phyloP scores from a whole-genome alignment of 2,329 filamentous ascomycete species.

The Pseudomassariella vexata region DNA sequence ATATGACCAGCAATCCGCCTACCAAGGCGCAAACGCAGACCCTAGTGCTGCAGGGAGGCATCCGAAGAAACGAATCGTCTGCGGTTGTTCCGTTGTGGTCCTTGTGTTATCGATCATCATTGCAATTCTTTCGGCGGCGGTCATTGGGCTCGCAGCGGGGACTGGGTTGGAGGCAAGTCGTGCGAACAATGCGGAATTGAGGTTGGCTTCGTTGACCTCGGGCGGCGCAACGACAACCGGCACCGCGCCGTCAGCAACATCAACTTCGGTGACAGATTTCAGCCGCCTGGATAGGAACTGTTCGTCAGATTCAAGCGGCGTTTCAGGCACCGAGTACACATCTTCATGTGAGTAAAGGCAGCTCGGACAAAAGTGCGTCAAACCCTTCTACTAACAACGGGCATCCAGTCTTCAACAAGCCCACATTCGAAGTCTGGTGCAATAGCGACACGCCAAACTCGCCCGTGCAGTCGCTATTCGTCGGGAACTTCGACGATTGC shows the following conservation, averaged over 20 bases:
- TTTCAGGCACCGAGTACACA: constrained; percentile 32
- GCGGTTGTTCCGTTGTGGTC: constrained; percentile 31
- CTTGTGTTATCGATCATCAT: constrained; percentile 35
- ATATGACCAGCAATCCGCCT: constrained; percentile 14
- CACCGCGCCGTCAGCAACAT: constrained; percentile 14
- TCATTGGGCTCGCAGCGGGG: constrained; percentile 38
- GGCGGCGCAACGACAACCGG: constrained; percentile 15
- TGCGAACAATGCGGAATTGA: constrained; percentile 29
- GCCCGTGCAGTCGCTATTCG: constrained; percentile 35
- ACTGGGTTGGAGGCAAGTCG: constrained; percentile 35
- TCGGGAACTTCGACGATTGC: constrained; percentile 35
- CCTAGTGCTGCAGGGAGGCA: constrained; percentile 8
- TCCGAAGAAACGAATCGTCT: constrained; percentile 16
- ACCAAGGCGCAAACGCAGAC: constrained; percentile 8
- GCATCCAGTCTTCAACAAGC: constrained; percentile 27
- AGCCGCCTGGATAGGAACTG: constrained; percentile 33
- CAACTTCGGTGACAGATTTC: constrained; percentile 19
- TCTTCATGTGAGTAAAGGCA: constrained; percentile 31
- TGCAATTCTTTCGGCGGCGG: constrained; percentile 31
- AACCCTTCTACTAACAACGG: constrained; percentile 8
- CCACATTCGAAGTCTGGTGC: constrained; percentile 36
- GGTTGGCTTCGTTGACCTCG: constrained; percentile 23
- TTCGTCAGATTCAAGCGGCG: constrained; percentile 24
- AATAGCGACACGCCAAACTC: constrained; percentile 32
- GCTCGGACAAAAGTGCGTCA: not conserved